phyloP scores from a whole-genome alignment of 1,284 basidiomycete genomes.

The Papiliotrema fonsecae region DNA sequence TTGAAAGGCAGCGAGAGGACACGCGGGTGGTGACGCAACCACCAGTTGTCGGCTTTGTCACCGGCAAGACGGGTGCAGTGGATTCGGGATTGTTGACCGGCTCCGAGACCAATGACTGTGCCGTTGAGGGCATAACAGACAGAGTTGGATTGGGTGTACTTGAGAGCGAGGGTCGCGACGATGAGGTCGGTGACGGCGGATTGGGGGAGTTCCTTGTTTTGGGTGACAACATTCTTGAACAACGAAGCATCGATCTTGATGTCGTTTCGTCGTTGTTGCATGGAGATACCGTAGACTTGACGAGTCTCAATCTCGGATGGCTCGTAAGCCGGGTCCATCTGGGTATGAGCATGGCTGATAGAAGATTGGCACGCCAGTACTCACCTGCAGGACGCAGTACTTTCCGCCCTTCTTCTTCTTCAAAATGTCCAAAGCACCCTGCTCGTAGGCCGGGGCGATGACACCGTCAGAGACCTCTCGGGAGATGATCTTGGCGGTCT shows the following conservation, averaged over 20 bases:
- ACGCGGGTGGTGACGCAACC: slow-evolving; percentile 93
- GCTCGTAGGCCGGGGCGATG: slow-evolving; percentile 88
- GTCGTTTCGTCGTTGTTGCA: slow-evolving; percentile 91
- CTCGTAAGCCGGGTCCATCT: slow-evolving; percentile 80
- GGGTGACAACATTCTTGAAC: slow-evolving; percentile 83
- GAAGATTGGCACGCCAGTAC: slow-evolving; percentile 7
- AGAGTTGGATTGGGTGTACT: slow-evolving; percentile 99
- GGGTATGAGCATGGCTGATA: slow-evolving; percentile 5
- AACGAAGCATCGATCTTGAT: slow-evolving; percentile 75
- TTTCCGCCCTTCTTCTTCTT: slow-evolving; percentile 98
- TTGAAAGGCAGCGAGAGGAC: slow-evolving; percentile 88
- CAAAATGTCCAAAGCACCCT: slow-evolving; percentile 84
- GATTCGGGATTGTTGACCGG: slow-evolving; percentile 97
- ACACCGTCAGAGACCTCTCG: slow-evolving; percentile 97
- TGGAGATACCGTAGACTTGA: slow-evolving; percentile 87
- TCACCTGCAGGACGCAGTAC: slow-evolving; percentile 91
- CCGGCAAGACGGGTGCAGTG: slow-evolving; percentile 98
- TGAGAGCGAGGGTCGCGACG: slow-evolving; percentile 91
- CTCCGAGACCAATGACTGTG: slow-evolving; percentile 90
- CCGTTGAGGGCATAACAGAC: slow-evolving; percentile 94
- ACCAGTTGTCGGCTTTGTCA: slow-evolving; percentile 98
- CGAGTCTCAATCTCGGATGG: slow-evolving; percentile 81
- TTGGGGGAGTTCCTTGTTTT: slow-evolving; percentile 69
- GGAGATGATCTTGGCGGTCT: slow-evolving; percentile 93
- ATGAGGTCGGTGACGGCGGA: slow-evolving; percentile 71